phyloP scores from a whole-genome alignment of 202 grass and related monocot species.

The Zizania palustris region DNA sequence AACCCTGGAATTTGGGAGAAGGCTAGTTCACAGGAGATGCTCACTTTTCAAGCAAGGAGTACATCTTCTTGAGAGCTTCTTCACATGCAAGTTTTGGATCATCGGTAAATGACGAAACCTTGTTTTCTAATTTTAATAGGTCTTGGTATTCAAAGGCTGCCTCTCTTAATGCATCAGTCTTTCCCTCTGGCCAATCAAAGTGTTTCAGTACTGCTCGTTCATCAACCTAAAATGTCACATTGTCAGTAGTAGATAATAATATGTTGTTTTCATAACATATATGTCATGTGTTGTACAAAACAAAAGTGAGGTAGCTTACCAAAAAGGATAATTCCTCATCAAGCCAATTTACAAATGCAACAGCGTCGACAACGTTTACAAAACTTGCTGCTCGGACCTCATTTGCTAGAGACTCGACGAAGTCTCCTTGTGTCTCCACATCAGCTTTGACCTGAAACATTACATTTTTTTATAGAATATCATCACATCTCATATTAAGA shows the following conservation, averaged over 20 bases:
- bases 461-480: background rate
- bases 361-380: slow-evolving; percentile 61
- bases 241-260: background rate
- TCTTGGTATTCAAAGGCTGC: slow-evolving; percentile 85
- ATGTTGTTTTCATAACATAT: background rate
- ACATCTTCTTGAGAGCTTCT: slow-evolving; percentile 94
- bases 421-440: slow-evolving; percentile 92
- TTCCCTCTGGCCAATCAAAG: slow-evolving; percentile 93
- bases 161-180: slow-evolving; percentile 89
- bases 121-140: slow-evolving; percentile 68
- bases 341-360: slow-evolving; percentile 85
- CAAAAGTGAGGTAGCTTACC: slow-evolving; percentile 41
- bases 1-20: slow-evolving; percentile 1
- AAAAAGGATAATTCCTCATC: slow-evolving; percentile 92
- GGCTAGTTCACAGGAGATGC: slow-evolving; percentile 32
- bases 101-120: slow-evolving; percentile 64
- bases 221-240: slow-evolving; percentile 61
- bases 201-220: slow-evolving; percentile 94
- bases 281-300: background rate
- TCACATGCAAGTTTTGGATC: slow-evolving; percentile 79
- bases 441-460: slow-evolving; percentile 91
- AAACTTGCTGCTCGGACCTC: slow-evolving; percentile 64
- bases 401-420: slow-evolving; percentile 70
- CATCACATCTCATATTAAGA: background rate
- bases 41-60: slow-evolving; percentile 95